Evolutionary conservation across 2,329 filamentous ascomycete species (phyloP).

Genomic region (Colletotrichum lindemuthianum): DNA sequence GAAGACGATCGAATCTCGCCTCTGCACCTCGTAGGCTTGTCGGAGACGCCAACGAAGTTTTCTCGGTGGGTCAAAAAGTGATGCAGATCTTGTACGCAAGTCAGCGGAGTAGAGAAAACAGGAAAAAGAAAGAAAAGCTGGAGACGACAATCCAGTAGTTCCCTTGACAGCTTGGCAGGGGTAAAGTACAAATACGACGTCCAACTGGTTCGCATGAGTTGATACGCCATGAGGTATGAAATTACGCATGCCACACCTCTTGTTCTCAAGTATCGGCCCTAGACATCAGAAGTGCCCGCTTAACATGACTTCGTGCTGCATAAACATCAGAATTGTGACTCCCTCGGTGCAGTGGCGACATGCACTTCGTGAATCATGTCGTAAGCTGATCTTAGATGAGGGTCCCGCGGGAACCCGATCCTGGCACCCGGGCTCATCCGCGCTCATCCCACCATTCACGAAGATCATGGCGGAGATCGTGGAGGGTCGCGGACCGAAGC

Average conservation of each 20-base stretch:
- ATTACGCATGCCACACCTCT: too few species aligned
- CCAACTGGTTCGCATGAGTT: too few species aligned
- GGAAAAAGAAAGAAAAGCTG: too few species aligned
- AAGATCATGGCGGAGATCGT: neutral
- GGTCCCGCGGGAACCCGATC: neutral
- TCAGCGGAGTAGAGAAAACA: neutral
- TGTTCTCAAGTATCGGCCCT: too few species aligned
- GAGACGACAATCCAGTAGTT: too few species aligned
- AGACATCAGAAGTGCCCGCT: too few species aligned
- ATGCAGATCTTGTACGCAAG: neutral
- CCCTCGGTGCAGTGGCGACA: neutral
- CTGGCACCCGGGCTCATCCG: neutral
- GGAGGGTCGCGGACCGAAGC: conserved; percentile 1
- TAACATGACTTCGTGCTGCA: neutral
- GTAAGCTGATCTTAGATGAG: neutral
- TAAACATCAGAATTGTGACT: neutral
- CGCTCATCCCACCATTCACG: neutral
- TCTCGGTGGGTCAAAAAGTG: conserved; percentile 4
- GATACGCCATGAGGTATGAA: too few species aligned
- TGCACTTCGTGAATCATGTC: neutral
- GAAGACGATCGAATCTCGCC: conserved; percentile 1
- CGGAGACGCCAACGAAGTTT: conserved; percentile 7
- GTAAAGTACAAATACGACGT: too few species aligned
- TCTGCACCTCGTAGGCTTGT: neutral
- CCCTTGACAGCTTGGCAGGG: too few species aligned